These are phyloP conservation scores for Dendrobium huoshanense DNA, from an alignment of 106 monocot genomes.

Conservation along the genomic window DNA sequence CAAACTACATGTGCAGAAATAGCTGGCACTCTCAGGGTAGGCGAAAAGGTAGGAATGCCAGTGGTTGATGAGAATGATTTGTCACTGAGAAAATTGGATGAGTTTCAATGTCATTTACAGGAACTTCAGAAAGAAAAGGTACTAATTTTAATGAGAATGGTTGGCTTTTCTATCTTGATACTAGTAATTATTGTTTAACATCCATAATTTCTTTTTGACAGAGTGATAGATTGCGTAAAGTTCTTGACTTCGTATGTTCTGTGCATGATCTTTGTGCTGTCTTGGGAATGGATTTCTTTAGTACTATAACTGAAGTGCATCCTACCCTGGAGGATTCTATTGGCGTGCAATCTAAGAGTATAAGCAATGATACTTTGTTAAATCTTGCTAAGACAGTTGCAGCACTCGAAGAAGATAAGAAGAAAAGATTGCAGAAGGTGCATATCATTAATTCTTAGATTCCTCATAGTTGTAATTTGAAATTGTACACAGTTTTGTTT, in stretches of 20 bases:
- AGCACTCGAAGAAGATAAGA: conserved; percentile 76
- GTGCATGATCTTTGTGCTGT: conserved; percentile 94
- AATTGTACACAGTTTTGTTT: not conserved
- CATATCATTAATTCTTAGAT: not conserved
- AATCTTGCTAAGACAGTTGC: conserved; percentile 67
- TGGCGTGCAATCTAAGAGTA: conserved; percentile 78
- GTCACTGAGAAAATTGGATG: conserved; percentile 72
- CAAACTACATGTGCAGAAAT: conserved; percentile 74
- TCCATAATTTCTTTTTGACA: conserved; percentile 25
- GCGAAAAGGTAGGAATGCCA: conserved; percentile 35
- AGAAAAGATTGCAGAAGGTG: conserved; percentile 74
- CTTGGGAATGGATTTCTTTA: conserved; percentile 88
- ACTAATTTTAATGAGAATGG: not conserved
- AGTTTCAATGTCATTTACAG: conserved; percentile 68
- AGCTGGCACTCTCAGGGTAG: conserved; percentile 39
- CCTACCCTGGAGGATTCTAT: conserved; percentile 74
- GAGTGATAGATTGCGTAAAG: conserved; percentile 84
- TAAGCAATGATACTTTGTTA: conserved; percentile 80
- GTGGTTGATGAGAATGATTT: conserved; percentile 77
- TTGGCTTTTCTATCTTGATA: not conserved
- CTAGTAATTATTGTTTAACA: conserved; percentile 2
- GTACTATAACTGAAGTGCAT: conserved; percentile 89
- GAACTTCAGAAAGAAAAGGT: conserved; percentile 99
- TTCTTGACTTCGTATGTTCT: conserved; percentile 71
- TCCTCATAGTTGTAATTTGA: too few species aligned